Base-by-base conservation (phyloP, 2,329 filamentous ascomycete genomes). In the Penicillium sp. region DNA sequence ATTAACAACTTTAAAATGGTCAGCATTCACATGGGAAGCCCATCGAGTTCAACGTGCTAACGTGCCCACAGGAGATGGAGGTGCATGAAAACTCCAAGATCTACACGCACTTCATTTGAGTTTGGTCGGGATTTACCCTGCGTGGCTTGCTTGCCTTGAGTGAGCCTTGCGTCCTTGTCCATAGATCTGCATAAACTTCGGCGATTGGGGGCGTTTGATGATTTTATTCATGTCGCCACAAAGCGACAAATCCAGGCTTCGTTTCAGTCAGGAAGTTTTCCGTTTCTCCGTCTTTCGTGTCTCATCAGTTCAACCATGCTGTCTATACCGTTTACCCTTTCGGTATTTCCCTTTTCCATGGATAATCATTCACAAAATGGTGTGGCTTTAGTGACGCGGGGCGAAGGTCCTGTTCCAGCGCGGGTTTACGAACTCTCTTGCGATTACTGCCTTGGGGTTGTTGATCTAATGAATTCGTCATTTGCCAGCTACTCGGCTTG, bases 1-100 rank as follows among this genome's bases (percentile, higher is more conserved):
- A 84, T 99, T 64, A 99, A 99, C 77, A 95, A 87, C 64, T 99
- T 99, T 81, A 99, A 99, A 75, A 99, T 99, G 94, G 90, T 94
- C 78, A 57, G 86, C 75, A 26, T 41, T 6, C 24, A 23, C 15
- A 31, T 13, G 4, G 1, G 1, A 18, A 31, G 7, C 23, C 15
- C 5, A 7, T 34, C 12, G 12, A 2, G n/a, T 8, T 26, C 26
- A 2, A 15, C 33, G n/a, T 41, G 2, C 29, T 42, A 5, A 49
- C 47, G 60, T 55, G 33, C 61, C 78, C 83, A 36, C 57, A 97
- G 94, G 94, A 99, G 79, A 99, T 99, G 94, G 94, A 97, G 80
- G 94, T 99, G 67, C 94, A 99, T 74, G 94, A 97, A 76, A 90
- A 88, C 72, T 97, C 94, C 62, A 99, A 97, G 79, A 92, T 96